Base-by-base conservation (phyloP, 495 filamentous ascomycete species). In the Parachaetomium inaequale region DNA sequence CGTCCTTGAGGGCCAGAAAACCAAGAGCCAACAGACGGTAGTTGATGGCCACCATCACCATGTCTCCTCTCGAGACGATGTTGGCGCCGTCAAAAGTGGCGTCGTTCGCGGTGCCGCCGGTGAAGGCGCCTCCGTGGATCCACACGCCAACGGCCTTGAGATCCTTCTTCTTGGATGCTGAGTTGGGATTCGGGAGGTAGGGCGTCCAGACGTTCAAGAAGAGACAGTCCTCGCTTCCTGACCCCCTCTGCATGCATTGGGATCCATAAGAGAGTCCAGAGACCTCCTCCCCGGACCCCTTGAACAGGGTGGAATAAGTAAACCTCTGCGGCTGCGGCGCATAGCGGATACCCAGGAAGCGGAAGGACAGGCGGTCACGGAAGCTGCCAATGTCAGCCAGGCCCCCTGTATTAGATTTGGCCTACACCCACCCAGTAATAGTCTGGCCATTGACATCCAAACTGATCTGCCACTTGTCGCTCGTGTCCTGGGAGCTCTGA, bases 21-120 rank as follows among this genome's bases (percentile, higher is more conserved):
- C 87, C 87, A 17, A 90, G 81, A 1, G 85, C 77, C 5, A 75
- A 77, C 11, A 89, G 69, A 7, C 87, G 82, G 65, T 91, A 91
- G 70, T 85, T 85, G 60, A 87, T 82, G 63, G 82, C 80, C 19
- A 90, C 81, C 15, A 86, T 66, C 21, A 90, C 80, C 40, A 84
- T 77, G 62, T 86, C 80, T 21, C 79, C 79, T 12, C 83, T 76
- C 46, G 87, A 71, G 64, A 67, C 71, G 21, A 78, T 71, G 63
- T 75, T 74, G 3, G 76, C 79, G 36, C 74, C 75, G 42, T 82
- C 81, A 55, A 78, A 80, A 1, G 74, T 76, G 2, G 70, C 52
- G 45, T 80, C 75, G 61, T 75, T 77, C 19, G 68, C 75, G 17
- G 72, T 75, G 1, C 78, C 78, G 19, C 70, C 68, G 0, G 69